A percentile compares a stretch with the other conserved stretches of the same genome.
Conservation (phyloP, 2,329 filamentous ascomycete genomes). For the Alternaria alternata region DNA sequence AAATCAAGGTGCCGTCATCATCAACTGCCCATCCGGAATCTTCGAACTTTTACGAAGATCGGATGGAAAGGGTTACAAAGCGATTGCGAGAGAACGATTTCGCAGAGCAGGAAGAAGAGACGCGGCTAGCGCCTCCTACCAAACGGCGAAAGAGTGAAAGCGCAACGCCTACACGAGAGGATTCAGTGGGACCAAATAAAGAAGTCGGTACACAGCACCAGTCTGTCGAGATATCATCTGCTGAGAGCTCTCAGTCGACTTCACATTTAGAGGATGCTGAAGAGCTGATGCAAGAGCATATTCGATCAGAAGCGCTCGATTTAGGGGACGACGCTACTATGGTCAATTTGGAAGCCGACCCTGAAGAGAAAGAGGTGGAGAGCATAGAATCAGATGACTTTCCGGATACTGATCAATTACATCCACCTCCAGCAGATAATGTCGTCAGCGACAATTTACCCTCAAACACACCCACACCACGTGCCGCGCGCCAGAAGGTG, state of each 20-base stretch:
- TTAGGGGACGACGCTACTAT: conserved; percentile 1
- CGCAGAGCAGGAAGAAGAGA: conserved; percentile 8
- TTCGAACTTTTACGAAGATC: conserved; percentile 31
- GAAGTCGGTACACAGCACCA: conserved; percentile 20
- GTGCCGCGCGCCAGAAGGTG: conserved; percentile 25
- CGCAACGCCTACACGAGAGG: conserved; percentile 9
- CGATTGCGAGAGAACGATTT: conserved; percentile 24
- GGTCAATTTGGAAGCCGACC: conserved; percentile 5
- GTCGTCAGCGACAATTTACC: conserved; percentile 23
- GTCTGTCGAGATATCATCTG: conserved; percentile 36
- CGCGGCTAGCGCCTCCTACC: conserved; percentile 9
- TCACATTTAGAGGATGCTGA: not conserved
- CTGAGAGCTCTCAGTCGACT: conserved; percentile 17
- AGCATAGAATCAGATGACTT: conserved; percentile 29
- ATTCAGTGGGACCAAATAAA: not conserved
- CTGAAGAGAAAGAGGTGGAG: conserved; percentile 7
- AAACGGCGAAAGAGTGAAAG: conserved; percentile 30
- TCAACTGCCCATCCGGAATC: conserved; percentile 35
- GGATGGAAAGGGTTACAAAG: conserved; percentile 31
- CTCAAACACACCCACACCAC: conserved; percentile 42
- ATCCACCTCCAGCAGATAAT: not conserved
- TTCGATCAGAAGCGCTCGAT: conserved; percentile 4
- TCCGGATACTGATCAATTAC: conserved; percentile 1
- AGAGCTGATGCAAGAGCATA: conserved; percentile 1
- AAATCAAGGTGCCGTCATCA: conserved; percentile 25